Conservation (phyloP, 257 asterid genomes). For the Ilex aquifolium region DNA sequence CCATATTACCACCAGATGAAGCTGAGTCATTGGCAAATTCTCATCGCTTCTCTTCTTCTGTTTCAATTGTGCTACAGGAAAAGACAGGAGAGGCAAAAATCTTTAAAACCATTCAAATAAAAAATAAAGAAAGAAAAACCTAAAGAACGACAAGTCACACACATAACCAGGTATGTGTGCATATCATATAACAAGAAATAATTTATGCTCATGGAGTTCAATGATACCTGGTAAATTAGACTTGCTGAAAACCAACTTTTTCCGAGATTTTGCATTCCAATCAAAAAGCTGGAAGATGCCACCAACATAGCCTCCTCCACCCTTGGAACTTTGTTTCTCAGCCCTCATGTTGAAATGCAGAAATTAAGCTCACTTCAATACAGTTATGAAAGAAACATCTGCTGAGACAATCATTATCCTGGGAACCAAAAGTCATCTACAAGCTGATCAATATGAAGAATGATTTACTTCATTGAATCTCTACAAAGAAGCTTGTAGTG, state of each 20-base stretch:
- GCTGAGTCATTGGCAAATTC: conserved; percentile 51
- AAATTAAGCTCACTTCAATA: conserved; percentile 14
- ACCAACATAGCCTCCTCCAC: conserved; percentile 67
- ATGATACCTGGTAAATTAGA: conserved; percentile 56
- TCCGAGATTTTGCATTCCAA: conserved; percentile 87
- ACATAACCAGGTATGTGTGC: not conserved
- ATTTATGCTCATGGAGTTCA: not conserved
- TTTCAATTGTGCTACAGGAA: conserved; percentile 60
- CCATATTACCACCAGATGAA: conserved; percentile 42
- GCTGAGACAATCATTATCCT: conserved; percentile 1
- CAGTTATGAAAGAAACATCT: conserved; percentile 13
- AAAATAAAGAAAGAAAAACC: not conserved
- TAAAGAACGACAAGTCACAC: not conserved
- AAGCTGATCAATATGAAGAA: conserved; percentile 6
- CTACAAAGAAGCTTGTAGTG: too few species aligned
- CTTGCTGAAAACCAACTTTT: conserved; percentile 73
- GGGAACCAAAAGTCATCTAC: conserved; percentile 24
- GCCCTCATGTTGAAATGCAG: conserved; percentile 42
- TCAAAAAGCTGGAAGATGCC: conserved; percentile 86
- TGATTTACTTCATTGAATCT: too few species aligned
- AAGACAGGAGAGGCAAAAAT: conserved; percentile 4
- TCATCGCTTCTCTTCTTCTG: conserved; percentile 76
- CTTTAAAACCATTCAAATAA: not conserved
- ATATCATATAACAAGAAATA: not conserved
- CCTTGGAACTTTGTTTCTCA: conserved; percentile 59